A percentile compares a stretch with the other conserved stretches of the same genome.
phyloP scores from a whole-genome alignment of 768 basidiomycete species.

The Trametes cingulata region DNA sequence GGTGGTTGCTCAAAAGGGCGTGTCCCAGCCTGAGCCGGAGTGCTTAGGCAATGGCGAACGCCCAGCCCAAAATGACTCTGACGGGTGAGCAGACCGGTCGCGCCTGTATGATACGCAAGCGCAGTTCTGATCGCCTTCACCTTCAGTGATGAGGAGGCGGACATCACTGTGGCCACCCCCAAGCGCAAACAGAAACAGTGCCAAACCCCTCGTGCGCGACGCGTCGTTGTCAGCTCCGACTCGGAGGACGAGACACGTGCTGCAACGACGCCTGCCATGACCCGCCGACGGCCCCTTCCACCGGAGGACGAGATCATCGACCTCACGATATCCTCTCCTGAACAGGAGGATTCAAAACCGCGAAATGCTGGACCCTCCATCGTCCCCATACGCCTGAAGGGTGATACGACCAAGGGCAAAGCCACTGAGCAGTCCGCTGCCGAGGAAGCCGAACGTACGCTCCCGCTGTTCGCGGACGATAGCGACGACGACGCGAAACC shows the following conservation, averaged over 20 bases:
- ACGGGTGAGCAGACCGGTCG: not conserved
- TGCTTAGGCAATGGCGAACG: not conserved
- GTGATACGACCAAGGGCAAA: too few relatives aligned
- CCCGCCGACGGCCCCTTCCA: not conserved
- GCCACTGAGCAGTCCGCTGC: not conserved
- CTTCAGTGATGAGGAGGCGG: not conserved
- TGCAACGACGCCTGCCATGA: not conserved
- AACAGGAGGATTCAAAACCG: constrained; percentile 1
- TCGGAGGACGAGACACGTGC: constrained; percentile 27
- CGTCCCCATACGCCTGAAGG: not conserved
- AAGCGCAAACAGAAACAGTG: not conserved
- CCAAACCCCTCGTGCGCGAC: constrained; percentile 4
- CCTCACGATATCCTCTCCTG: constrained; percentile 17
- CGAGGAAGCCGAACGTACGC: not conserved
- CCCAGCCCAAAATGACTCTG: not conserved
- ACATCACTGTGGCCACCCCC: not conserved
- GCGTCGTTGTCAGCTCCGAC: constrained; percentile 13
- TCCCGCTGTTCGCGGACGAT: constrained; percentile 17
- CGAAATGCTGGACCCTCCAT: not conserved
- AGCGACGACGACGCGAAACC: constrained; percentile 1
- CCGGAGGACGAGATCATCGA: constrained; percentile 16
- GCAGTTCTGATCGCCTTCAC: too few relatives aligned
- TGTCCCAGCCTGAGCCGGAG: not conserved
- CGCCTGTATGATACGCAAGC: too few relatives aligned
- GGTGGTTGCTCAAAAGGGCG: constrained; percentile 2